These are phyloP conservation scores for Tulasnella sp. DNA, from an alignment of 768 basidiomycete species.

Conservation along the genomic window DNA sequence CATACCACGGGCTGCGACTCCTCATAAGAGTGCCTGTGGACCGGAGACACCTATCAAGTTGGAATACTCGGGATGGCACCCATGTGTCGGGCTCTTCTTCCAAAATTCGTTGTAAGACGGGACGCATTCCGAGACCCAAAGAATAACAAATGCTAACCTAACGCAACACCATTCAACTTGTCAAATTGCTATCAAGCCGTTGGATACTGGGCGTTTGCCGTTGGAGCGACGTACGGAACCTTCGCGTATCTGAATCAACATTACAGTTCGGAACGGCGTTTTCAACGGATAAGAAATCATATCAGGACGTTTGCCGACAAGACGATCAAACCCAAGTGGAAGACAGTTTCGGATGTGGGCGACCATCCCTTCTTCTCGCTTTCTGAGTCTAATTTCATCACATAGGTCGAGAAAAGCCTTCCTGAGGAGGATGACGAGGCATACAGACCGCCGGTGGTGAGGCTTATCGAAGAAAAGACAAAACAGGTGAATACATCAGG, in stretches of 20 bases:
- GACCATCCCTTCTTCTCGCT: neutral
- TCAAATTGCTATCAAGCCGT: neutral
- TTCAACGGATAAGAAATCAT: constrained; percentile 20
- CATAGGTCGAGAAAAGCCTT: constrained; percentile 12
- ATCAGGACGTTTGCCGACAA: neutral
- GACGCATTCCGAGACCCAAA: neutral
- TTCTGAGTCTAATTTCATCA: neutral
- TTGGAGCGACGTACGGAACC: constrained; percentile 29
- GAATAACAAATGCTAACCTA: neutral
- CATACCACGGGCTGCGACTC: neutral
- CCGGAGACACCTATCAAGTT: neutral
- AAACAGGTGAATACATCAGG: neutral
- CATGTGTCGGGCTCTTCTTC: neutral
- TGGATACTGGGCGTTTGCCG: constrained; percentile 1
- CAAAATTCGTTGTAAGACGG: neutral
- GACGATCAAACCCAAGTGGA: constrained; percentile 16
- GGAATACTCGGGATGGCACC: neutral
- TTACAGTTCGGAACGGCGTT: constrained; percentile 22
- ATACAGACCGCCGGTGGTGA: neutral
- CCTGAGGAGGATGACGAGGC: constrained; percentile 17
- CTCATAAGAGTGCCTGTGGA: neutral
- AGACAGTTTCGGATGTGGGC: constrained; percentile 10
- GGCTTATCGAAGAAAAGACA: neutral
- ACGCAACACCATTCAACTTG: neutral
- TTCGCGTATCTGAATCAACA: constrained; percentile 25